Percentiles rank a stretch among this genome's conserved stretches.
Conservation (phyloP, 371 early-diverging fungal genomes). For the Phascolomyces articulosus region DNA sequence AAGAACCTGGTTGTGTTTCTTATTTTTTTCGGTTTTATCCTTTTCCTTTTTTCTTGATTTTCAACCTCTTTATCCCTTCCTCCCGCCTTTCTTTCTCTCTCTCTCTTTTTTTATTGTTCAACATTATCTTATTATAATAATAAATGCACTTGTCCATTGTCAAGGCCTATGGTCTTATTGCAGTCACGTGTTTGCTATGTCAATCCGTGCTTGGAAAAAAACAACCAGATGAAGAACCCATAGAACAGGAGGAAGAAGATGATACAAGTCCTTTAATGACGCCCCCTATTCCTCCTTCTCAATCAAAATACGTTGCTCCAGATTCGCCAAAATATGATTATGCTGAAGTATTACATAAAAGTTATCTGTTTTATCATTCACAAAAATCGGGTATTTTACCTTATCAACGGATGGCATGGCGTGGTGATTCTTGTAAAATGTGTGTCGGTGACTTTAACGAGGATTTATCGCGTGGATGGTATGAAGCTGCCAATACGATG, state of each 20-base stretch:
- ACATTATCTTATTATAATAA: background rate
- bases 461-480: slow-evolving; percentile 61
- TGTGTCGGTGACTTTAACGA: slow-evolving; percentile 59
- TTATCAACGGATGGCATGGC: slow-evolving; percentile 62
- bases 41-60: background rate
- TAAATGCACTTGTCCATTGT: background rate
- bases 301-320: slow-evolving; percentile 47
- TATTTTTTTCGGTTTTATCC: background rate
- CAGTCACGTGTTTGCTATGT: background rate
- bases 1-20: background rate
- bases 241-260: slow-evolving; percentile 7
- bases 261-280: slow-evolving; percentile 35
- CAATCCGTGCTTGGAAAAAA: slow-evolving; percentile 4
- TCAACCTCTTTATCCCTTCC: background rate
- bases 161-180: background rate
- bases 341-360: slow-evolving; percentile 58
- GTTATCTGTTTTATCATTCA: slow-evolving; percentile 57
- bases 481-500: slow-evolving; percentile 69
- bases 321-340: slow-evolving; percentile 53
- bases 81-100: background rate
- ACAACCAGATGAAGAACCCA: slow-evolving; percentile 2
- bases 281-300: slow-evolving; percentile 34
- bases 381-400: slow-evolving; percentile 59
- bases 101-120: background rate
- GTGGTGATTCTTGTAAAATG: slow-evolving; percentile 58